Percentiles rank a stretch among this genome's conserved stretches.
Evolutionary conservation across 352 stramenopile genomes (phyloP).

Genomic region (Phytophthora europaea): DNA sequence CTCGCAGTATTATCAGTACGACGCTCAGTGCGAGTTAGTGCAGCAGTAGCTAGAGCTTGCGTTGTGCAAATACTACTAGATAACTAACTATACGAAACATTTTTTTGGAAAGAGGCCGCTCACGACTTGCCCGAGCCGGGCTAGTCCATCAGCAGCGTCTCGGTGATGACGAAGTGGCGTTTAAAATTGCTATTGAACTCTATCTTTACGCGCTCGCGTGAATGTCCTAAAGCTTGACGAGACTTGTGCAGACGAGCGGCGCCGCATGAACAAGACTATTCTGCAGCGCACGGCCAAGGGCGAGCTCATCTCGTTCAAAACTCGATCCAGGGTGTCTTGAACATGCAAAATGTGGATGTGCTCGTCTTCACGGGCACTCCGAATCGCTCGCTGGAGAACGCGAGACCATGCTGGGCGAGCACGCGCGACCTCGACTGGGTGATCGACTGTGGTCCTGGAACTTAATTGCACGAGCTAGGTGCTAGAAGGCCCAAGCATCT

Average conservation of each 20-base stretch:
- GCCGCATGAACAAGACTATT: slow-evolving; percentile 71
- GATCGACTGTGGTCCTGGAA: slow-evolving; percentile 46
- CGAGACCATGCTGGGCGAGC: slow-evolving; percentile 52
- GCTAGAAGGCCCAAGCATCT: slow-evolving; percentile 1
- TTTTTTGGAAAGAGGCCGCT: no score
- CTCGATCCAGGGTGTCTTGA: slow-evolving; percentile 53
- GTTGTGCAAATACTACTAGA: no score
- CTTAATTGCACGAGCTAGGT: slow-evolving; percentile 58
- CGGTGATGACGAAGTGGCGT: slow-evolving; percentile 45
- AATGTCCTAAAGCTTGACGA: slow-evolving; percentile 69
- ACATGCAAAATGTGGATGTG: slow-evolving; percentile 57
- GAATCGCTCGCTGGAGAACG: slow-evolving; percentile 56
- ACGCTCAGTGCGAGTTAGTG: not conserved
- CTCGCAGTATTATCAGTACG: slow-evolving; percentile 49
- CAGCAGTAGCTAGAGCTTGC: no score
- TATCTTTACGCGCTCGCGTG: slow-evolving; percentile 66
- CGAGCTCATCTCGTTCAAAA: slow-evolving; percentile 74
- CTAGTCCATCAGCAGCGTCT: no score
- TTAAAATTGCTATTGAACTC: slow-evolving; percentile 71
- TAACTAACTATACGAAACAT: no score
- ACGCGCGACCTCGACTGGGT: slow-evolving; percentile 53
- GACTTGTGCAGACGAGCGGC: slow-evolving; percentile 66
- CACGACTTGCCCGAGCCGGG: no score
- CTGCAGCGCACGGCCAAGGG: slow-evolving; percentile 61
- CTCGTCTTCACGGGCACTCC: slow-evolving; percentile 70